Conservation (phyloP, 208 protist species). For the Trypanosoma brucei region DNA sequence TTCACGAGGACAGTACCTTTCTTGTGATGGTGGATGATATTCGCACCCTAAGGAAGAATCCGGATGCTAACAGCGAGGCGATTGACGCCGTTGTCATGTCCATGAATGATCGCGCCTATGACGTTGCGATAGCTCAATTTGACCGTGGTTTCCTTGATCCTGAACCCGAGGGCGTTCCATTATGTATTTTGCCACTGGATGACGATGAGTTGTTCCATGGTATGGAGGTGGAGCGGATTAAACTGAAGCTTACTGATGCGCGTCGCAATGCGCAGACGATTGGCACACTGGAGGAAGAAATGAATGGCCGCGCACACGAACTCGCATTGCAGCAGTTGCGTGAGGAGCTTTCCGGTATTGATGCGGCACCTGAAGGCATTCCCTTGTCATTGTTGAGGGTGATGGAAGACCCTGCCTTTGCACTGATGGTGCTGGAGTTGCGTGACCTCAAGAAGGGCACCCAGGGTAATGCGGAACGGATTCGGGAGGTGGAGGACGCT, state of each 20-base stretch:
- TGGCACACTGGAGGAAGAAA: conserved; percentile 57
- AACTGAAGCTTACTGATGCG: conserved; percentile 62
- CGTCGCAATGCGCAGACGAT: conserved; percentile 45
- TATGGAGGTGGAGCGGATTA: conserved; percentile 61
- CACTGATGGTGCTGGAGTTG: conserved; percentile 57
- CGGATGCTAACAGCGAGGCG: conserved; percentile 31
- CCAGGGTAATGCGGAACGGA: conserved; percentile 8
- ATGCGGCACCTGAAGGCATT: conserved; percentile 55
- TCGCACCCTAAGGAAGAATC: conserved; percentile 51
- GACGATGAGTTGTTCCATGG: conserved; percentile 53
- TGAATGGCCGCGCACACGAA: conserved; percentile 67
- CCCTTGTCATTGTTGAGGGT: conserved; percentile 44
- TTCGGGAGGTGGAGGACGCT: conserved; percentile 41
- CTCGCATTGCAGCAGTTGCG: conserved; percentile 46
- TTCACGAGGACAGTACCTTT: conserved; percentile 47
- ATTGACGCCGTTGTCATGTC: conserved; percentile 40
- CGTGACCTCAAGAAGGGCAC: conserved; percentile 66
- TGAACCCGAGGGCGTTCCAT: conserved; percentile 48
- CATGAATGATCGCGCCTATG: conserved; percentile 46
- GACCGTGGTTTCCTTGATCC: conserved; percentile 54
- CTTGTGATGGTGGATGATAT: conserved; percentile 54
- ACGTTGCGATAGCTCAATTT: conserved; percentile 46
- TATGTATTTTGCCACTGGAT: conserved; percentile 53
- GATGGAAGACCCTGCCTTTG: conserved; percentile 52
- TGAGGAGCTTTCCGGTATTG: conserved; percentile 45